A percentile compares a stretch with the other conserved stretches of the same genome.
Conservation (phyloP, 2,329 filamentous ascomycete genomes). For the Cercospora berteroae region DNA sequence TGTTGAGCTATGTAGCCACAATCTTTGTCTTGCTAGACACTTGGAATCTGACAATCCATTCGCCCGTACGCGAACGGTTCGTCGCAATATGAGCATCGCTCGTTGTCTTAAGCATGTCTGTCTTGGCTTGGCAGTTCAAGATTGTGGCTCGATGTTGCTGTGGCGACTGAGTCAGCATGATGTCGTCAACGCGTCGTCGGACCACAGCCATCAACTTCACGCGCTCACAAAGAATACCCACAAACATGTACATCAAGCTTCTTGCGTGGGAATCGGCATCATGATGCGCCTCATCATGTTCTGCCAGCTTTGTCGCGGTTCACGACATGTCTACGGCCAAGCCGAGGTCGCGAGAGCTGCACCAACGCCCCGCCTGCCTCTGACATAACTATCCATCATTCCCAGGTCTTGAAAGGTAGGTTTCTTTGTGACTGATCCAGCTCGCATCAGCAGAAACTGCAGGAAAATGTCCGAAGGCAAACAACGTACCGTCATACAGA, state of each 20-base stretch:
- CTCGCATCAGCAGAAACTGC: background rate
- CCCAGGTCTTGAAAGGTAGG: background rate
- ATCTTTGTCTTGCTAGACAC: background rate
- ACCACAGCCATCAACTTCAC: background rate
- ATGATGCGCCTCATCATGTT: background rate
- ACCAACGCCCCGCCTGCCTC: background rate
- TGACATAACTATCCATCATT: background rate
- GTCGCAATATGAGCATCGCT: slow-evolving; percentile 10
- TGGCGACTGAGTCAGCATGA: slow-evolving; percentile 3
- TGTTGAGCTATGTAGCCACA: background rate
- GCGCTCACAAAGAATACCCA: background rate
- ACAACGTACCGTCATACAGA: slow-evolving; percentile 23
- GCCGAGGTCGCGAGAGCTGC: slow-evolving; percentile 3
- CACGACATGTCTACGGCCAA: background rate
- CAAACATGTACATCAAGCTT: background rate
- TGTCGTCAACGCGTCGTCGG: background rate
- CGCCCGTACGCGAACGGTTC: background rate
- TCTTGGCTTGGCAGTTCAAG: background rate
- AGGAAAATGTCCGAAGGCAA: slow-evolving; percentile 23
- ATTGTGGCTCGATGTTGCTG: background rate
- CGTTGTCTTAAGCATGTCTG: background rate
- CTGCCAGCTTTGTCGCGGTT: background rate
- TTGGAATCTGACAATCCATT: background rate
- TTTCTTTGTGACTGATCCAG: background rate
- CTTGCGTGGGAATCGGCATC: background rate